Percentiles rank a stretch among this genome's conserved stretches.
Evolutionary conservation across 495 filamentous ascomycete genomes (phyloP).

Genomic region (Trichocladium uniseriatum): DNA sequence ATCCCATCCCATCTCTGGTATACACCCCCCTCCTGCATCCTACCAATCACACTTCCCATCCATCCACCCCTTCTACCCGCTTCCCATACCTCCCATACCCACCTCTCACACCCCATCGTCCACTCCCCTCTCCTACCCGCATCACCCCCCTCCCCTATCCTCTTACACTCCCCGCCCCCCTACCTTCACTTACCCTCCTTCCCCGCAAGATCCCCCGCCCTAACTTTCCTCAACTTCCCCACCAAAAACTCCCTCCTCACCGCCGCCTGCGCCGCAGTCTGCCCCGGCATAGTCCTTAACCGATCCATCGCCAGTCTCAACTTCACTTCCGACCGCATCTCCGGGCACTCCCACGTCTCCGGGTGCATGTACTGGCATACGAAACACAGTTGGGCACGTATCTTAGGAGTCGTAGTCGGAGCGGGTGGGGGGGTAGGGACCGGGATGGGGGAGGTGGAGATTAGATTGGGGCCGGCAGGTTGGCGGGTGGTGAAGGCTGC

Average conservation of each 20-base stretch:
- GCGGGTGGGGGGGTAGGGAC: neutral
- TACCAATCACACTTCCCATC: too few relatives aligned
- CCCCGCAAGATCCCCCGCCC: neutral
- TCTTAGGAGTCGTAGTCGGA: neutral
- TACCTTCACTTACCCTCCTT: neutral
- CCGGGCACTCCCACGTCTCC: constrained; percentile 20
- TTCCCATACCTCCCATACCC: too few relatives aligned
- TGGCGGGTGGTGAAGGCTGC: neutral
- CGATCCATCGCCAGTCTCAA: constrained; percentile 21
- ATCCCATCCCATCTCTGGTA: too few relatives aligned
- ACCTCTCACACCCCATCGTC: too few relatives aligned
- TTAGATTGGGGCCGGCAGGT: too few relatives aligned
- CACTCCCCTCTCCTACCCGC: too few relatives aligned
- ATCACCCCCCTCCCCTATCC: too few relatives aligned
- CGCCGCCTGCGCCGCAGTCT: neutral
- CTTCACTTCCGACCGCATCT: constrained; percentile 23
- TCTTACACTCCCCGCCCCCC: too few relatives aligned
- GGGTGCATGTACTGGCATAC: constrained; percentile 27
- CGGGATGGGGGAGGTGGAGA: neutral
- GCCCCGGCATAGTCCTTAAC: neutral
- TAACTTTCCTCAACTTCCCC: constrained; percentile 8
- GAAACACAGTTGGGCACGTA: constrained; percentile 8
- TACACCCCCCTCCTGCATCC: too few relatives aligned
- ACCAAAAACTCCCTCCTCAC: neutral
- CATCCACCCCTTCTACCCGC: too few relatives aligned